Percentiles rank a stretch among this genome's conserved stretches.
These are phyloP conservation scores for Suillus hirtellus DNA, from an alignment of 768 basidiomycete genomes.

Conservation along the genomic window DNA sequence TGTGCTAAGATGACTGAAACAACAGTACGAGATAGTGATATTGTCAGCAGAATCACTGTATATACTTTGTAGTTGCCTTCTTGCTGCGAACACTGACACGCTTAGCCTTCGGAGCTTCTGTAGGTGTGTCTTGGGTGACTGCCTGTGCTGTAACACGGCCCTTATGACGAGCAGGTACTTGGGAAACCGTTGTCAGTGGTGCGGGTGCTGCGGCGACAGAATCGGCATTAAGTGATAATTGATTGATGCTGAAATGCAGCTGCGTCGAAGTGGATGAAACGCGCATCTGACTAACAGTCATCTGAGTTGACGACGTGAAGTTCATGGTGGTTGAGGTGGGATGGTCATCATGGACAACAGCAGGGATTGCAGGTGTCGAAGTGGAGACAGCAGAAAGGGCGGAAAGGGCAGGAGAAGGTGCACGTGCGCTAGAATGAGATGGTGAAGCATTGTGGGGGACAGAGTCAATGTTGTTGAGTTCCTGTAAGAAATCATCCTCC, in stretches of 20 bases:
- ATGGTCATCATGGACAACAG: neutral
- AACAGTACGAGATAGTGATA: neutral
- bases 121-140: neutral
- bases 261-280: neutral
- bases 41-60: neutral
- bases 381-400: neutral
- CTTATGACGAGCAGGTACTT: no score
- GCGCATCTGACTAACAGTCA: neutral
- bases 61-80: neutral
- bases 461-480: neutral
- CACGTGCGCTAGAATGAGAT: neutral
- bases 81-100: neutral
- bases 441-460: neutral
- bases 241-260: neutral
- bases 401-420: neutral
- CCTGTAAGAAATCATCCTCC: constrained; percentile 8
- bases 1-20: neutral
- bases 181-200: no score
- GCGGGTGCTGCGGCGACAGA: no score
- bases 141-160: neutral
- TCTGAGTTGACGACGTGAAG: no score
- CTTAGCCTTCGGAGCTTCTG: no score
- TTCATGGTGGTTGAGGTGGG: neutral
- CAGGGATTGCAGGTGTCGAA: neutral
- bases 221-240: neutral